These are phyloP conservation scores for Pseudocercospora crystallina DNA, from an alignment of 2,329 filamentous ascomycete genomes.

Conservation along the genomic window DNA sequence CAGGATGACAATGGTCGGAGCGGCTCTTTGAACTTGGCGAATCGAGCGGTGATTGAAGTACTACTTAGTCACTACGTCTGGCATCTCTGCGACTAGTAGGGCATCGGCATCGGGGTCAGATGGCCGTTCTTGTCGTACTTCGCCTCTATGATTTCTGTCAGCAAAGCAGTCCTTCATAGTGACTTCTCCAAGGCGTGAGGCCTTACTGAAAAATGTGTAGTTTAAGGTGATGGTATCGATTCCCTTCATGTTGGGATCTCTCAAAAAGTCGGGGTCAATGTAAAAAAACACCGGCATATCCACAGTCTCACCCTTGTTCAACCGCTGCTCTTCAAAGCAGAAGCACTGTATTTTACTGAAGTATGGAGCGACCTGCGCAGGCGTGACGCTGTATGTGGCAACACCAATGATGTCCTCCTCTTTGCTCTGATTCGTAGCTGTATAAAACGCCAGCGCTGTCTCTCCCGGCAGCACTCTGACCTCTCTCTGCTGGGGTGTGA, in stretches of 20 bases:
- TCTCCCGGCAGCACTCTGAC: slow-evolving; percentile 93
- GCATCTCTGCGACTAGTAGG: slow-evolving; percentile 11
- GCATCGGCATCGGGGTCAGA: slow-evolving; percentile 56
- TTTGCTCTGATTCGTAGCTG: slow-evolving; percentile 84
- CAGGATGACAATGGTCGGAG: no score
- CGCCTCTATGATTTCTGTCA: slow-evolving; percentile 58
- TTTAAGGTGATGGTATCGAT: slow-evolving; percentile 94
- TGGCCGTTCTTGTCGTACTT: slow-evolving; percentile 80
- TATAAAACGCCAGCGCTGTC: slow-evolving; percentile 96
- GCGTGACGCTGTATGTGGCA: slow-evolving; percentile 95
- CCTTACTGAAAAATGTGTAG: slow-evolving; percentile 97
- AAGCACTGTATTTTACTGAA: slow-evolving; percentile 99
- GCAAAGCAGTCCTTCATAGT: no score
- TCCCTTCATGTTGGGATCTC: slow-evolving; percentile 87
- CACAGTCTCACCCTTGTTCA: slow-evolving; percentile 93
- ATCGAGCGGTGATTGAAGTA: no score
- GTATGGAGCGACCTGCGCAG: slow-evolving; percentile 91
- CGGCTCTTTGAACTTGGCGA: no score
- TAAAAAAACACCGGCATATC: slow-evolving; percentile 99
- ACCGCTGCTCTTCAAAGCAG: slow-evolving; percentile 92
- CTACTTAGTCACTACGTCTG: not conserved
- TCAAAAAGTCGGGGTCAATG: slow-evolving; percentile 91
- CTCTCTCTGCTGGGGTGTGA: slow-evolving; percentile 93
- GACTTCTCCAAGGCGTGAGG: no score
- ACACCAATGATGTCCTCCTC: slow-evolving; percentile 91